Evolutionary conservation across 2,329 filamentous ascomycete genomes (phyloP), one percentile per base, ranked within the genome.

Genomic region (Ilyonectria mors-panacis): DNA sequence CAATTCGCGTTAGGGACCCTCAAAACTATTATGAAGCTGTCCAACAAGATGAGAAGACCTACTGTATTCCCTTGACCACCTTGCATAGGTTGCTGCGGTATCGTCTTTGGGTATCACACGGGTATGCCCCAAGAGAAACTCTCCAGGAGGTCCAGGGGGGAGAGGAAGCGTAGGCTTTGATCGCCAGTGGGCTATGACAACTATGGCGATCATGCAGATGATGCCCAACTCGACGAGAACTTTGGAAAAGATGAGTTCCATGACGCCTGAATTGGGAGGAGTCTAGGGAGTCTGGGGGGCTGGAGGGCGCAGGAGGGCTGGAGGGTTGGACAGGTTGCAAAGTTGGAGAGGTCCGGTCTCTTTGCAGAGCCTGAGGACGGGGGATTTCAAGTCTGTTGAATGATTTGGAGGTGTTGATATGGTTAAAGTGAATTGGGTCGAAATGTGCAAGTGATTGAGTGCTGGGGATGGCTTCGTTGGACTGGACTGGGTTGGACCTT

Each of bases 81-180:
- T 67, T 26, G 73, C 74, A 56, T 78, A 78, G 15, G 71, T 66
- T n/a, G 64, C 66, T 1, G 76, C 72, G 1, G 75, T 75, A 26
- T 75, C 75, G 21, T 76, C 71, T 19, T 73, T 71, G 13, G 76
- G 76, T 42, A 78, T 73, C n/a, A 75, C n/a, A 26, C 76, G 68
- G 19, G 72, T 65, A 58, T 78, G 76, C 0, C 76, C 76, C 15
- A 78, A 54, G 4, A 78, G 54, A 39, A 78, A 76, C 51, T 76
- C 75, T 19, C 73, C 74, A 8, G 76, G 76, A 9, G 76, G 76
- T 0, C 75, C 76, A 15, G 76, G 76, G 13, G 76, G 76, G 1
- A 76, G 55, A n/a, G 75, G 72, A 28, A 68, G 67, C 10, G 51
- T 39, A 19, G 44, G 57, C 21, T 56, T 66, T n/a, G 39, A 54